These are phyloP conservation scores for Ricinus communis DNA, from an alignment of 345 rosid genomes.

Conservation along the genomic window DNA sequence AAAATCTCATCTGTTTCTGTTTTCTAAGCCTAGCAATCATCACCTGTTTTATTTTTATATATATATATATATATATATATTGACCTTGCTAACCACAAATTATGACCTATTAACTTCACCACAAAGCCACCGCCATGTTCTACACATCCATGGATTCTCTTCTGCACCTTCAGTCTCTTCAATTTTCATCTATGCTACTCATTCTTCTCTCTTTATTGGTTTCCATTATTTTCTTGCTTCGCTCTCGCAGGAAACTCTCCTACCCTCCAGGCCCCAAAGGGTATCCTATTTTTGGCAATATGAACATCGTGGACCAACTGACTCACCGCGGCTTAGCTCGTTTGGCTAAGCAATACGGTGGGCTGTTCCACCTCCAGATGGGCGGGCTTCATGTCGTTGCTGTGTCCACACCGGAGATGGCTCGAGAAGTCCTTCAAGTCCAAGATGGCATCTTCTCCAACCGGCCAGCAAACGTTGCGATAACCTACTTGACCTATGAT, in stretches of 20 bases:
- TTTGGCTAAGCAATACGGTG: conserved; percentile 20
- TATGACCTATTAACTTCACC: too few relatives aligned
- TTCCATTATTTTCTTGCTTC: not conserved
- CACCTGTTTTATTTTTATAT: too few relatives aligned
- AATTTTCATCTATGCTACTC: not conserved
- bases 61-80: too few relatives aligned
- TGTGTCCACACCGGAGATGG: conserved; percentile 22
- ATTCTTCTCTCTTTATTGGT: not conserved
- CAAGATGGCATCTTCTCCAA: conserved; percentile 27
- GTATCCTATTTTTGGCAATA: conserved; percentile 24
- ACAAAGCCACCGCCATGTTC: too few relatives aligned
- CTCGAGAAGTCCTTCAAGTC: conserved; percentile 26
- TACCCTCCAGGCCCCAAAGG: conserved; percentile 24
- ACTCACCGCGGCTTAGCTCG: conserved; percentile 28
- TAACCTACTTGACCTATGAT: conserved; percentile 26
- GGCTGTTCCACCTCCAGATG: conserved; percentile 25
- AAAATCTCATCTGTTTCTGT: too few relatives aligned
- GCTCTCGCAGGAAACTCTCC: not conserved
- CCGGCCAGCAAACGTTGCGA: conserved; percentile 25
- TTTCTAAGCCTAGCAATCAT: too few relatives aligned
- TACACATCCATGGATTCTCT: conserved; percentile 16
- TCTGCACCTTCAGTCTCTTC: not conserved
- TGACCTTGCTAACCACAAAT: too few relatives aligned
- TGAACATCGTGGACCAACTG: conserved; percentile 23
- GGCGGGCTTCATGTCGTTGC: conserved; percentile 25